These are phyloP conservation scores for Ocimum tenuiflorum DNA, from an alignment of 257 asterid genomes.

Conservation along the genomic window DNA sequence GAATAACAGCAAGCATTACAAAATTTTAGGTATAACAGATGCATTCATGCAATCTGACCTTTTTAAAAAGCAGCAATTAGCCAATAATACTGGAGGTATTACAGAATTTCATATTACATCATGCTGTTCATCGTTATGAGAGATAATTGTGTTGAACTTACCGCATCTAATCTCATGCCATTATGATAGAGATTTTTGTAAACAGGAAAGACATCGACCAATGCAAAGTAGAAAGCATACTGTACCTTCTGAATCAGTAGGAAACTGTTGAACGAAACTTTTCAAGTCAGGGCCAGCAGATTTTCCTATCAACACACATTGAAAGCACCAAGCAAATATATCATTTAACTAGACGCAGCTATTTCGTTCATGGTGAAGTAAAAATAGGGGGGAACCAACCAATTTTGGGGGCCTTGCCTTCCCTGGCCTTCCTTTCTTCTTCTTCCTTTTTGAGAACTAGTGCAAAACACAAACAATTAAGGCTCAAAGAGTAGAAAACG, in stretches of 20 bases:
- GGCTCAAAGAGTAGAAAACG: neutral
- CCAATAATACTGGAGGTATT: neutral
- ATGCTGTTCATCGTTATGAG: neutral
- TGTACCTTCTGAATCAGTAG: slow-evolving; percentile 63
- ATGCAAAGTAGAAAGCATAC: neutral
- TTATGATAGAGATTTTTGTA: neutral
- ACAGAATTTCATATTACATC: neutral
- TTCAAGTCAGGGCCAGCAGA: slow-evolving; percentile 68
- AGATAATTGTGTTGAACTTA: neutral
- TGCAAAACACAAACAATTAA: slow-evolving; percentile 9
- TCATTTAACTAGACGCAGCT: neutral
- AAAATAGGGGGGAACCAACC: slow-evolving; percentile 37
- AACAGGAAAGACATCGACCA: neutral
- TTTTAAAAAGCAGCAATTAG: neutral
- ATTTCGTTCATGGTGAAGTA: neutral
- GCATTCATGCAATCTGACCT: neutral
- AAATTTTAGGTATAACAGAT: neutral
- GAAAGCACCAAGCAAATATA: neutral
- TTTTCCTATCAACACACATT: slow-evolving; percentile 40
- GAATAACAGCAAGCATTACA: neutral
- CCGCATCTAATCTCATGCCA: neutral
- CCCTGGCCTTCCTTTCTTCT: slow-evolving; percentile 64
- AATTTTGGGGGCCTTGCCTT: slow-evolving; percentile 40
- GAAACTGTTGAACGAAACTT: slow-evolving; percentile 63
- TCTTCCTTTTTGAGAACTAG: slow-evolving; percentile 87